Base-by-base conservation (phyloP, 306 rosid genomes). In the Vigna trinervia region DNA sequence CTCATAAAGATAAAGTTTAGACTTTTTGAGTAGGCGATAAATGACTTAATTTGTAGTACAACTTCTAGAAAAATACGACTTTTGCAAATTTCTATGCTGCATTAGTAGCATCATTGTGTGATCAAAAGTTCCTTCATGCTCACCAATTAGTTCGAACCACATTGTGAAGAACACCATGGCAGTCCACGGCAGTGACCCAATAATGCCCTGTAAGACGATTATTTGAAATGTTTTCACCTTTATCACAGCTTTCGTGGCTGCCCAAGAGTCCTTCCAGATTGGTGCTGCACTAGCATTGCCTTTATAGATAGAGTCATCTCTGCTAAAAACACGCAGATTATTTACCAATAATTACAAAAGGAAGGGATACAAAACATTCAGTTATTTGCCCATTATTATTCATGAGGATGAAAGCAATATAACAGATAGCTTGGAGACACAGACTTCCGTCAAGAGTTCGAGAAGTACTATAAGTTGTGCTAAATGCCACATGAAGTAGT, bases 121-220 rank as follows among this genome's bases (percentile, higher is more conserved):
- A 9, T 2, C 46, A 59, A 58, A 80, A 71, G 20, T 15, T 46
- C 39, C 30, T 67, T 69, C 53, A 74, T 66, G 51, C 89, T 82
- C 85, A 92, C 99, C 99, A 12, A 95, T 88, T 62, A 95, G 85
- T 87, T 95, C 91, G 43, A 95, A 95, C 99, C 99, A 95, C 99
- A 95, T 92, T 47, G 99, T 95, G 90, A 95, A 92, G 91, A 95
- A 95, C 83, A 95, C 99, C 99, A 92, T 95, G 84, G 99, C 97
- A 61, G 97, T 95, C 99, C 99, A 95, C n/a, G 99, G 99, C 36
- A 95, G 88, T 7, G 97, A 95, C 38, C 97, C 97, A 69, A 95
- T 82, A 70, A 92, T 74, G 28, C 99, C 97, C 85, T 92, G 99
- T 84, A 95, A 67, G 78, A 95, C 99, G 64, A 95, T 90, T 52